Conservation (phyloP, 2,329 filamentous ascomycete genomes). For the Phaeosphaeriaceae sp. region DNA sequence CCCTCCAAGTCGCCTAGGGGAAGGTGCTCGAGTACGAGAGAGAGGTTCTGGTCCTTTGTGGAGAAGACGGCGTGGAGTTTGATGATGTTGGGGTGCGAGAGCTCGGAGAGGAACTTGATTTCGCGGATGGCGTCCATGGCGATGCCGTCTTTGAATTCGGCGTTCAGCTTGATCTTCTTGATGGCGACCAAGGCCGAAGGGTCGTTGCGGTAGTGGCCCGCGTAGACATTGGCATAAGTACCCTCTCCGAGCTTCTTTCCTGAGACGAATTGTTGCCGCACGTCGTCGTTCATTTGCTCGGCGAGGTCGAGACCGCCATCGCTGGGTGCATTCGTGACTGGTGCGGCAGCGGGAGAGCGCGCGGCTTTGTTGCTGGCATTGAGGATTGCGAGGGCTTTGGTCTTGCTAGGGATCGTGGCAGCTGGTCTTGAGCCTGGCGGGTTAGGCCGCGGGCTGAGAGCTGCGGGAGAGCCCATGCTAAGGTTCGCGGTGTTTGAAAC, state of each 20-base stretch:
- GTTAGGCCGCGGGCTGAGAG: conserved; percentile 38
- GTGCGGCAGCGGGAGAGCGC: conserved; percentile 16
- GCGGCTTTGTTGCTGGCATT: conserved; percentile 28
- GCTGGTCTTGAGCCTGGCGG: conserved; percentile 22
- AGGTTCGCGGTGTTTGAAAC: not conserved
- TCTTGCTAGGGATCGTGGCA: conserved; percentile 24
- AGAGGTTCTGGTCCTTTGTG: conserved; percentile 95
- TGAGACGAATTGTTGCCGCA: conserved; percentile 87
- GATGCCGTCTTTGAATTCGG: conserved; percentile 88
- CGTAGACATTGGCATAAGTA: conserved; percentile 95
- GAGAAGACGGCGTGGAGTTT: conserved; percentile 91
- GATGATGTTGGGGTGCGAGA: conserved; percentile 95
- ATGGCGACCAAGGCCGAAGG: conserved; percentile 82
- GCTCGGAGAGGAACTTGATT: conserved; percentile 92
- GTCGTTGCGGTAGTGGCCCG: conserved; percentile 78
- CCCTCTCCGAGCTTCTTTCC: conserved; percentile 93
- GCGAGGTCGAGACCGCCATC: conserved; percentile 50
- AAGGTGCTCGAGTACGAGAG: conserved; percentile 91
- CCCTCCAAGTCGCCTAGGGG: conserved; percentile 94
- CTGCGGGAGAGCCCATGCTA: conserved; percentile 36
- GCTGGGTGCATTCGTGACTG: conserved; percentile 18
- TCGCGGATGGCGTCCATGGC: conserved; percentile 94
- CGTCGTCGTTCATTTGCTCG: conserved; percentile 57
- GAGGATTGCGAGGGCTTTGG: conserved; percentile 45
- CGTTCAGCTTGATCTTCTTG: conserved; percentile 89